Percentiles rank a stretch among this genome's conserved stretches.
Conservation (phyloP, 345 rosid genomes). For the Stellera chamaejasme region DNA sequence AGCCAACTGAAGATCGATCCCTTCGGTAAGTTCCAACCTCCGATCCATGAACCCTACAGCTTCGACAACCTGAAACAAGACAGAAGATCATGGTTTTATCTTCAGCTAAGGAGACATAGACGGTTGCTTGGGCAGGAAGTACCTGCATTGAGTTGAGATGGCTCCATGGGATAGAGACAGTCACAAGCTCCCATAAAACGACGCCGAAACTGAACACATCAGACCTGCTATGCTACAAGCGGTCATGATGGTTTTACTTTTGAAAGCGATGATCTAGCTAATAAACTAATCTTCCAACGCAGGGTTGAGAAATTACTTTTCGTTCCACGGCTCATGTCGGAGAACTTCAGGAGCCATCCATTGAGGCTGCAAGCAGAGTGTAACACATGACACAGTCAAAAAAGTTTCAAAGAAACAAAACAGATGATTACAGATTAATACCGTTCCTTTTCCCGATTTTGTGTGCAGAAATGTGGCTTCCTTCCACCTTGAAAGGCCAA, state of each 20-base stretch:
- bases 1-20: conserved; percentile 49
- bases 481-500: conserved; percentile 86
- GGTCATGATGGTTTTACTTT: background rate
- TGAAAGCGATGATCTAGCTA: background rate
- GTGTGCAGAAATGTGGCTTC: conserved; percentile 67
- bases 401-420: background rate
- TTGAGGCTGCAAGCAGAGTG: conserved; percentile 56
- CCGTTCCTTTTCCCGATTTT: conserved; percentile 83
- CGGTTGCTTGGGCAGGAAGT: background rate
- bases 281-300: background rate
- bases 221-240: conserved; percentile 34
- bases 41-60: conserved; percentile 91
- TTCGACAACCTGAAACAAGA: conserved; percentile 54
- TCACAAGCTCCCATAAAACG: conserved; percentile 80
- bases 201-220: conserved; percentile 89
- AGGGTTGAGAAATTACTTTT: conserved; percentile 41
- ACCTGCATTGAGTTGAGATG: conserved; percentile 73
- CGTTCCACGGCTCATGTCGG: conserved; percentile 79
- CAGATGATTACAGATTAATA: conserved; percentile 16
- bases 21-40: conserved; percentile 74
- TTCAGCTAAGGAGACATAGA: background rate
- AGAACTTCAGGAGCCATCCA: conserved; percentile 99
- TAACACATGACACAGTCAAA: background rate
- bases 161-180: conserved; percentile 73
- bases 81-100: background rate